These are phyloP conservation scores for Wallacemonas collosoma DNA, from an alignment of 208 protist genomes.

Conservation along the genomic window DNA sequence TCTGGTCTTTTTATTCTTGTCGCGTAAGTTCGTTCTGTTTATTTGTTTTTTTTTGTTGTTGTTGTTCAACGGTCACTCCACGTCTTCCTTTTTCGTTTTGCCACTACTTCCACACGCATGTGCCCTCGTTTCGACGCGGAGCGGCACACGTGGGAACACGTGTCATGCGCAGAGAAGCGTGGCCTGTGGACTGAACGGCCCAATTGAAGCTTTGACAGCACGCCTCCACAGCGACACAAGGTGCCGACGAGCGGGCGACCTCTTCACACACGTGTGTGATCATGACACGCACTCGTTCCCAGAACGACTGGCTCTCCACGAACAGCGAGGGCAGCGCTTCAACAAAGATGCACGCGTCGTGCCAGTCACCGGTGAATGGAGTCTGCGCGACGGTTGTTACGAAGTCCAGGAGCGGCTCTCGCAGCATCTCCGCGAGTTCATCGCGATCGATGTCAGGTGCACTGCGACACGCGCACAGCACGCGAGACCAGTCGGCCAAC, in stretches of 20 bases:
- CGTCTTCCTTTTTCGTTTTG: background rate
- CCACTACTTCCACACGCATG: too few species aligned
- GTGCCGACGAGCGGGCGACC: background rate
- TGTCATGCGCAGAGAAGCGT: conserved; percentile 28
- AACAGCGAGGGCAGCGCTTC: conserved; percentile 42
- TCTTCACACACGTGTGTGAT: background rate
- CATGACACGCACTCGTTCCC: conserved; percentile 11
- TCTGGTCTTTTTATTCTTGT: too few species aligned
- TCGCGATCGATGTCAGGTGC: conserved; percentile 25
- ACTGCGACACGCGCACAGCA: conserved; percentile 44
- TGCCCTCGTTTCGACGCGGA: background rate
- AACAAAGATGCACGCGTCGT: conserved; percentile 31
- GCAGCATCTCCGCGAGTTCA: conserved; percentile 24
- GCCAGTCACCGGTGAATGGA: background rate
- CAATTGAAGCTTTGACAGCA: conserved; percentile 56
- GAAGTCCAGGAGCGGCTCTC: conserved; percentile 21
- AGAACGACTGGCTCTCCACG: conserved; percentile 36
- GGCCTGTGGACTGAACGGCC: conserved; percentile 51
- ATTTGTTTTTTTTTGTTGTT: background rate
- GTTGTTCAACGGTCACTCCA: conserved; percentile 1
- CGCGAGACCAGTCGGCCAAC: conserved; percentile 40
- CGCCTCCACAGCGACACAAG: conserved; percentile 26
- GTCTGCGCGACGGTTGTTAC: conserved; percentile 1
- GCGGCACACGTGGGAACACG: background rate
- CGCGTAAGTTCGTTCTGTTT: background rate